Conservation (phyloP, 2,329 filamentous ascomycete species). For the Aspergillus sp. region DNA sequence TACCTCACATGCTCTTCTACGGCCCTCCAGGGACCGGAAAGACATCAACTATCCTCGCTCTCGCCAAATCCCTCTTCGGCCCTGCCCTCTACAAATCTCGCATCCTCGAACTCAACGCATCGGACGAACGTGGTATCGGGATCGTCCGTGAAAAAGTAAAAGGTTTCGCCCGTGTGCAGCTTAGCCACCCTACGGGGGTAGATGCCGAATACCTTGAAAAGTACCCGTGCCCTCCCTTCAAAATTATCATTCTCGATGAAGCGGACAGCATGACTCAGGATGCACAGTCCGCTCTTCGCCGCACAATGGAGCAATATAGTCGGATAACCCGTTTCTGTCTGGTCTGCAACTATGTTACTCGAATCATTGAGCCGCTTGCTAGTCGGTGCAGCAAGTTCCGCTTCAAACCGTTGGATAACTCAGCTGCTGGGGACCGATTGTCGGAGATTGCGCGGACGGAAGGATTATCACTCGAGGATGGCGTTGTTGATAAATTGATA, state of each 20-base stretch:
- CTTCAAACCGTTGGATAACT: slow-evolving; percentile 92
- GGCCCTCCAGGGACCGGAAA: slow-evolving; percentile 97
- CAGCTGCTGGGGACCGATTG: slow-evolving; percentile 75
- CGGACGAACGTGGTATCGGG: slow-evolving; percentile 94
- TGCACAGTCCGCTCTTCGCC: slow-evolving; percentile 84
- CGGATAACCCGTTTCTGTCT: slow-evolving; percentile 97
- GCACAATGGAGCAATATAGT: slow-evolving; percentile 98
- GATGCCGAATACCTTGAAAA: slow-evolving; percentile 62
- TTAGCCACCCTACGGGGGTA: slow-evolving; percentile 73
- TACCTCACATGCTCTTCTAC: slow-evolving; percentile 99
- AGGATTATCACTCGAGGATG: slow-evolving; percentile 71
- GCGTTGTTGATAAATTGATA: slow-evolving; percentile 80
- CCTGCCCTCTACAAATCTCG: slow-evolving; percentile 89
- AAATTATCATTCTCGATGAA: slow-evolving; percentile 98
- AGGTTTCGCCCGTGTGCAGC: slow-evolving; percentile 92
- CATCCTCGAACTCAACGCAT: slow-evolving; percentile 98
- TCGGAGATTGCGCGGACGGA: slow-evolving; percentile 81
- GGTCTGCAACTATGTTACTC: slow-evolving; percentile 97
- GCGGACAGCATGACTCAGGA: slow-evolving; percentile 99
- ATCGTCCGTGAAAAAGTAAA: slow-evolving; percentile 99
- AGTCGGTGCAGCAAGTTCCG: slow-evolving; percentile 94
- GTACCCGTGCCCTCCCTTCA: slow-evolving; percentile 96
- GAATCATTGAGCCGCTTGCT: slow-evolving; percentile 95
- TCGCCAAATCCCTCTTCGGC: slow-evolving; percentile 96
- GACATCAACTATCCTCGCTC: slow-evolving; percentile 93